Base-by-base conservation (phyloP, 1,139 yeast species). In the Casaregolazyma suthepensis region DNA sequence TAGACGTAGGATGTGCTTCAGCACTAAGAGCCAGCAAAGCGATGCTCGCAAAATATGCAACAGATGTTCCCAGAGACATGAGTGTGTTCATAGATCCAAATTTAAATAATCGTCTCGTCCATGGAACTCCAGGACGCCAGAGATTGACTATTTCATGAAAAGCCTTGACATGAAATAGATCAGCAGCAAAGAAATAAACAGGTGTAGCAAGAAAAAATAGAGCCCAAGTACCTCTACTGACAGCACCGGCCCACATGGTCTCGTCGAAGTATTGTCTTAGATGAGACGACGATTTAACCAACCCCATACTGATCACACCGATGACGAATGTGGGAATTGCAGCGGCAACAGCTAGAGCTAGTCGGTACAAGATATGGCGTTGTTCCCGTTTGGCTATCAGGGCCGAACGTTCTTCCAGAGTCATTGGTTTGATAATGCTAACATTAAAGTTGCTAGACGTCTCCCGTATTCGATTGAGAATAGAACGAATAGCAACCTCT, bases 21-120 rank as follows among this genome's bases (percentile, higher is more conserved):
- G 87, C 77, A 43, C 83, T 75, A 20, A 84, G 62, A 1, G 71
- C 74, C 26, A 86, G 68, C 50, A 84, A 68, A 0, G 77, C 83
- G 51, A 86, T 76, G 63, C 89, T 82, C 1, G 89, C 80, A 67
- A 84, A 76, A 64, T 85, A 86, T 0, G 93, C 80, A 29, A 86
- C 81, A 0, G 86, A 71, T 0, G 93, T 86, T 15, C 94, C 94
- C 50, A 85, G 69, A 52, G 81, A 75, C 83, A 86, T 83, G 59
- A 85, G 74, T 60, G 85, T 67, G 64, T 80, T 85, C 94, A 86
- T 86, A 1, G 90, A 83, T 0, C 94, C 94, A 68, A 86, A 86
- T 61, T 77, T 78, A 62, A 85, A 77, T 5, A 85, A 58, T 48
- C 90, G 71, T 57, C 80, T 74, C 38, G 66, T 73, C 76, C 82